Base-by-base conservation (phyloP, 2,329 filamentous ascomycete genomes). In the Aspergillus sp. region DNA sequence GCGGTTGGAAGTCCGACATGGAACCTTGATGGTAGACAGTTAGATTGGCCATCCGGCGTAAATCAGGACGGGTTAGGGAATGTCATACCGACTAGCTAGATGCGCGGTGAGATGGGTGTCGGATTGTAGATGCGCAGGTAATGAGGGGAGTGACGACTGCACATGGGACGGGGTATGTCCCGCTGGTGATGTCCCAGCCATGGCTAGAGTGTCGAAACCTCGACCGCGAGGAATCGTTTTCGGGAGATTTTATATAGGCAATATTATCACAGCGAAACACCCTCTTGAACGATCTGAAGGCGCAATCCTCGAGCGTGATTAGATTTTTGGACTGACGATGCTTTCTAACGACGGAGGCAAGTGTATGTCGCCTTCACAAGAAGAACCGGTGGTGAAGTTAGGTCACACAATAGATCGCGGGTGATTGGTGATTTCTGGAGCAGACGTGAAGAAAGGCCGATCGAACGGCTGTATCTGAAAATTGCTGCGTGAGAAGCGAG, bases 1-100 rank as follows among this genome's bases (percentile, higher is more conserved):
- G 95, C 91, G 0, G 93, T 96, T 9, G 95, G 92, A 58, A 95
- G 80, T 53, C 90, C 89, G 53, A 96, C 89, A 78, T 99, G 95
- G 75, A 96, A 99, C 53, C 93, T 91, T 74, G 85, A 87, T 88
- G 83, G 80, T 92, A 43, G 32, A 34, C 48, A 50, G 62, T 62
- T 15, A 18, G 39, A 51, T 53, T 47, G 59, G 42, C 12, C 43
- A 42, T 24, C 9, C 11, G 18, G 20, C 4, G 13, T 3, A 36
- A 26, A 9, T 30, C 36, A n/a, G 7, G 4, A 20, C 8, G 3
- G 4, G 13, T n/a, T 38, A 59, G 15, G 42, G 24, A 51, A 8
- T 13, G 22, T n/a, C 9, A 45, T 74, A 79, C 77, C 79, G 75
- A 66, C 78, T 81, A n/a, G 79, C 79, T 30, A 81, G 68, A 70